A percentile compares a stretch with the other conserved stretches of the same genome.
Conservation (phyloP, 106 monocot species). For the Phalaenopsis aphrodite region DNA sequence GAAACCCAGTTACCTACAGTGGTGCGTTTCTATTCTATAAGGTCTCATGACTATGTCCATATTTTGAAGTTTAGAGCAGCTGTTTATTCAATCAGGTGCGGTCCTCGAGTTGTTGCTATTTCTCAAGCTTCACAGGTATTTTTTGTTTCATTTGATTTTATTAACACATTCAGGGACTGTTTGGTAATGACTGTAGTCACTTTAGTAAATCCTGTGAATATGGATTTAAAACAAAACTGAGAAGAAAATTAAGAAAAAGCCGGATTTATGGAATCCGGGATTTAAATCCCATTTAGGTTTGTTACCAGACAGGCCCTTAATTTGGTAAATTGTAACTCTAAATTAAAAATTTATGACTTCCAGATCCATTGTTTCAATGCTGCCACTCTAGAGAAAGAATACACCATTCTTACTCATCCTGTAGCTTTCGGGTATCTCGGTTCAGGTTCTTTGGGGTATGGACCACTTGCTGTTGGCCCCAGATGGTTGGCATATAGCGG, state of each 20-base stretch:
- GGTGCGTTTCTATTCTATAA: constrained; percentile 84
- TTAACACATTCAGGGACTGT: neutral
- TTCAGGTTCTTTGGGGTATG: constrained; percentile 60
- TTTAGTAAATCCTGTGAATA: no score
- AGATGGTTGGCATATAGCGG: constrained; percentile 95
- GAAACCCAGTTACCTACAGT: constrained; percentile 49
- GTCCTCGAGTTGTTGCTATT: constrained; percentile 76
- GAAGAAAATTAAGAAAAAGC: no score
- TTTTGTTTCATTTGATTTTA: neutral
- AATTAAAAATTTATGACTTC: constrained; percentile 11
- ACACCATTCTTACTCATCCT: constrained; percentile 78
- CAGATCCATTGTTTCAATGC: constrained; percentile 98
- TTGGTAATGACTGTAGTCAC: no score
- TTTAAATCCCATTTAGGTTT: no score
- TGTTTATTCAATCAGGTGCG: constrained; percentile 72
- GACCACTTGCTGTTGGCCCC: constrained; percentile 86
- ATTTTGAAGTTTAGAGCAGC: constrained; percentile 75
- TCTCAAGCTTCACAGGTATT: constrained; percentile 78
- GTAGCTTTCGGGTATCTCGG: constrained; percentile 29
- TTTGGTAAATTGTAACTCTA: neutral
- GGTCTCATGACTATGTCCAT: constrained; percentile 75
- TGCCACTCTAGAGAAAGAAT: constrained; percentile 75
- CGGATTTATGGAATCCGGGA: no score
- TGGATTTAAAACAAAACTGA: no score
- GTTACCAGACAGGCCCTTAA: neutral